Evolutionary conservation across 306 rosid genomes (phyloP).

Genomic region (Acacia melanoxylon): DNA sequence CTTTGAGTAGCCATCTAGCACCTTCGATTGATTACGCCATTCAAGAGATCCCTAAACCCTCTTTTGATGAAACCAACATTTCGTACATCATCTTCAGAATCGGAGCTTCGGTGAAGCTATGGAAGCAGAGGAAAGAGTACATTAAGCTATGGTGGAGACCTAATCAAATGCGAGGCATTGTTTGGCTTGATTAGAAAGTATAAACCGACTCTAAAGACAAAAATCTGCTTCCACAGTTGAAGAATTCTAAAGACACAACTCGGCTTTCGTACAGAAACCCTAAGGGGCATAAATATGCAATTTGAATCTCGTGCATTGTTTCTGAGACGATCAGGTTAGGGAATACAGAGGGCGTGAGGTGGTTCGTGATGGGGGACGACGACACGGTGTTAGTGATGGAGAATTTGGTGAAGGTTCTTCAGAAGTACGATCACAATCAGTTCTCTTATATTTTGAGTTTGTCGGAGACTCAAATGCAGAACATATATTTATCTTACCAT

Average conservation of each 20-base stretch:
- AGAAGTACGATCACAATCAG: conserved; percentile 57
- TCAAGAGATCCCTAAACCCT: not conserved
- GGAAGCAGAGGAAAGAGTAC: conserved; percentile 67
- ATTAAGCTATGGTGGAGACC: conserved; percentile 75
- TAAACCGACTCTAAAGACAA: conserved; percentile 25
- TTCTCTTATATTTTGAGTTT: conserved; percentile 57
- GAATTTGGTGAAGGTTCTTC: conserved; percentile 55
- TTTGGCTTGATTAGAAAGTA: conserved; percentile 60
- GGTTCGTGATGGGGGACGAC: conserved; percentile 64
- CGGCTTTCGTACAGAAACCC: conserved; percentile 52
- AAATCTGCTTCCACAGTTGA: conserved; percentile 40
- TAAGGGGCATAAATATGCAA: conserved; percentile 57
- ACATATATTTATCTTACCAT: conserved; percentile 53
- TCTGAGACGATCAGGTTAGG: conserved; percentile 34
- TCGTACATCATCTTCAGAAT: conserved; percentile 74
- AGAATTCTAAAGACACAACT: conserved; percentile 51
- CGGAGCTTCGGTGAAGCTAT: conserved; percentile 71
- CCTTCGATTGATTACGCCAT: not conserved
- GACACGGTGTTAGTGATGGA: conserved; percentile 65
- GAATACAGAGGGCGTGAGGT: conserved; percentile 38
- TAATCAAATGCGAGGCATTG: conserved; percentile 55
- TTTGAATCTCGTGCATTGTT: conserved; percentile 53
- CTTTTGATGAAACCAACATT: conserved; percentile 43
- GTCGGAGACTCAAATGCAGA: conserved; percentile 70
- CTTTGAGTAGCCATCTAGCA: not conserved